Evolutionary conservation across 1,284 basidiomycete species (phyloP).

Genomic region (Papiliotrema nemorosa): DNA sequence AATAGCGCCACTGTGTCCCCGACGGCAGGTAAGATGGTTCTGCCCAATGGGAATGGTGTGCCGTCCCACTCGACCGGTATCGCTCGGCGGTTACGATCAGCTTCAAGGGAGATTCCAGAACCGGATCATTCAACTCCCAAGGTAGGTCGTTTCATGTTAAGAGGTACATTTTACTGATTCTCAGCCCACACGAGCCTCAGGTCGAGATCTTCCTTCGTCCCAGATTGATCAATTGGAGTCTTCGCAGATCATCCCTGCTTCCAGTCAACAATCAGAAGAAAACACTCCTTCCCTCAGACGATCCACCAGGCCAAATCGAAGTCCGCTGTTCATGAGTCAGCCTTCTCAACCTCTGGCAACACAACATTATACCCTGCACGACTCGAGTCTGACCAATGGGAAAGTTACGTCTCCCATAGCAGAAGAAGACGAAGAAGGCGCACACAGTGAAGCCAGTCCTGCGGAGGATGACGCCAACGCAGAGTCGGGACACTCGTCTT

Average conservation of each 20-base stretch:
- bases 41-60: no score
- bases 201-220: no score
- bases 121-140: no score
- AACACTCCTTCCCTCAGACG: neutral
- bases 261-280: neutral
- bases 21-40: no score
- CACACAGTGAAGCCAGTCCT: neutral
- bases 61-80: no score
- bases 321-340: constrained; percentile 1
- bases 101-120: neutral
- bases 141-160: no score
- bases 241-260: neutral
- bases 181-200: no score
- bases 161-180: no score
- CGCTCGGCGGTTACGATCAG: neutral
- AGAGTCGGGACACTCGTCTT: neutral
- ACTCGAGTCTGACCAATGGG: neutral
- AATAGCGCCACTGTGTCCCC: neutral
- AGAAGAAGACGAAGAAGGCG: constrained; percentile 1
- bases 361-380: neutral
- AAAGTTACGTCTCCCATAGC: constrained; percentile 1
- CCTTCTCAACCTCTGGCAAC: neutral
- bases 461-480: neutral
- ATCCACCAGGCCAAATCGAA: neutral
- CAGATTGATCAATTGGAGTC: neutral